Conservation (phyloP, 768 basidiomycete species). For the Pholiota microspora region DNA sequence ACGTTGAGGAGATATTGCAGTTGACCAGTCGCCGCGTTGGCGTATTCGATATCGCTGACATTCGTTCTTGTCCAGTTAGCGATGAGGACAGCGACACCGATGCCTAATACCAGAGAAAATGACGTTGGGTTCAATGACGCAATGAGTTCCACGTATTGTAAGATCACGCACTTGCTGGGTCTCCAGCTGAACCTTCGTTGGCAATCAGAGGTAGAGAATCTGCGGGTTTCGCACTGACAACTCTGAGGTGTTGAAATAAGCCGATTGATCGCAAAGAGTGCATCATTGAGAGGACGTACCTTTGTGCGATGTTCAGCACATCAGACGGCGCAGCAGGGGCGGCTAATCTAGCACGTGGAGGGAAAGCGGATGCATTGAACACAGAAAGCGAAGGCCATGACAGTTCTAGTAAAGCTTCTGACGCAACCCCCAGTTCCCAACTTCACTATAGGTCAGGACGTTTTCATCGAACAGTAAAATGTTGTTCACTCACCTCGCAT, state of each 20-base stretch:
- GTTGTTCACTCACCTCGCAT: slow-evolving; percentile 22
- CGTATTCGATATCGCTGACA: slow-evolving; percentile 31
- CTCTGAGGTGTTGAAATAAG: slow-evolving; percentile 22
- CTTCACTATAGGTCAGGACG: slow-evolving; percentile 24
- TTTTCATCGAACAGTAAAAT: not conserved
- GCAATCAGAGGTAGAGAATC: slow-evolving; percentile 39
- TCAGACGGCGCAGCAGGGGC: slow-evolving; percentile 31
- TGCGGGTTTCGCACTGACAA: slow-evolving; percentile 34
- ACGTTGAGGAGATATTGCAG: slow-evolving; percentile 44
- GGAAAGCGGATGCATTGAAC: slow-evolving; percentile 39
- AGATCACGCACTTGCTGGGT: slow-evolving; percentile 48
- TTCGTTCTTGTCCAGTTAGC: slow-evolving; percentile 50
- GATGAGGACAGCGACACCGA: slow-evolving; percentile 51
- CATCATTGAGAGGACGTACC: slow-evolving; percentile 24
- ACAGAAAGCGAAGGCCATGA: slow-evolving; percentile 49
- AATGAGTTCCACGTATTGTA: slow-evolving; percentile 4
- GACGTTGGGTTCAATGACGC: not conserved
- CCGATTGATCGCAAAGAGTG: not conserved
- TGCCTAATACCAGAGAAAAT: slow-evolving; percentile 30
- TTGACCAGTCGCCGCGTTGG: slow-evolving; percentile 42
- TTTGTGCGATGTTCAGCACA: slow-evolving; percentile 38
- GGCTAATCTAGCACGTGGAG: slow-evolving; percentile 34
- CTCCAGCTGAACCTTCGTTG: slow-evolving; percentile 52
- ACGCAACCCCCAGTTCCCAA: slow-evolving; percentile 60
- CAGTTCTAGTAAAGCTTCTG: slow-evolving; percentile 55